These are phyloP conservation scores for Annulohypoxylon moriforme DNA, from an alignment of 495 filamentous ascomycete species.

Conservation along the genomic window DNA sequence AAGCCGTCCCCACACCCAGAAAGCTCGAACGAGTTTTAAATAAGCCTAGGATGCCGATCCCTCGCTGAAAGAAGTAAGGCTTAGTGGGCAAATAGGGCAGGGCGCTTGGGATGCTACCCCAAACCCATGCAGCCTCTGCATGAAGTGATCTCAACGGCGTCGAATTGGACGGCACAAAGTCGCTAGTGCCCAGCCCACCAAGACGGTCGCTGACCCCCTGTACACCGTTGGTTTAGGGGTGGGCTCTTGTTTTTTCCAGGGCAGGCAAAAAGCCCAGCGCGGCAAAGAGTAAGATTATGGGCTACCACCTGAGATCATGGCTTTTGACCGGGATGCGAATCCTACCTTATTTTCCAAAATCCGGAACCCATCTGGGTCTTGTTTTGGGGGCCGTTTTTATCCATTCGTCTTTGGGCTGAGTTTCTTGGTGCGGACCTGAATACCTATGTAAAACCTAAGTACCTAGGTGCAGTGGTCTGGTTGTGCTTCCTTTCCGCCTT, in stretches of 20 bases:
- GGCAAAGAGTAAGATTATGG: slow-evolving; percentile 1
- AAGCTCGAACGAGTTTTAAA: slow-evolving; percentile 1
- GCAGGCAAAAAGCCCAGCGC: not conserved
- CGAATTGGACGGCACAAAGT: not conserved
- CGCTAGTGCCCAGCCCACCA: not conserved
- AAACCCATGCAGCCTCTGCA: not conserved
- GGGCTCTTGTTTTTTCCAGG: not conserved
- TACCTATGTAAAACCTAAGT: not conserved
- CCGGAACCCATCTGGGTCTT: not conserved
- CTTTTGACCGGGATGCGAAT: not conserved
- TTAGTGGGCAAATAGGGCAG: not conserved
- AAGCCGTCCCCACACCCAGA: not conserved
- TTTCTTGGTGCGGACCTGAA: not conserved
- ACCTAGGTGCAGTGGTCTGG: no score
- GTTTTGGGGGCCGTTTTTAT: slow-evolving; percentile 6
- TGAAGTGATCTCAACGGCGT: not conserved
- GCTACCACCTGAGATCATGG: slow-evolving; percentile 9
- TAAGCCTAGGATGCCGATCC: not conserved
- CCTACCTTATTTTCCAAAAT: not conserved
- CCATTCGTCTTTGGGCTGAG: slow-evolving; percentile 4
- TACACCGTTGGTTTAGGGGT: no score
- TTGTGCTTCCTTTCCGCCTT: not conserved
- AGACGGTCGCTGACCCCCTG: no score
- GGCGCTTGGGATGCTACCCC: slow-evolving; percentile 6
- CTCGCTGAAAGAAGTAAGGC: slow-evolving; percentile 3